Evolutionary conservation across 2,329 filamentous ascomycete genomes (phyloP), one percentile per base, ranked within the genome.

Genomic region (Chalaropsis ovoidea): DNA sequence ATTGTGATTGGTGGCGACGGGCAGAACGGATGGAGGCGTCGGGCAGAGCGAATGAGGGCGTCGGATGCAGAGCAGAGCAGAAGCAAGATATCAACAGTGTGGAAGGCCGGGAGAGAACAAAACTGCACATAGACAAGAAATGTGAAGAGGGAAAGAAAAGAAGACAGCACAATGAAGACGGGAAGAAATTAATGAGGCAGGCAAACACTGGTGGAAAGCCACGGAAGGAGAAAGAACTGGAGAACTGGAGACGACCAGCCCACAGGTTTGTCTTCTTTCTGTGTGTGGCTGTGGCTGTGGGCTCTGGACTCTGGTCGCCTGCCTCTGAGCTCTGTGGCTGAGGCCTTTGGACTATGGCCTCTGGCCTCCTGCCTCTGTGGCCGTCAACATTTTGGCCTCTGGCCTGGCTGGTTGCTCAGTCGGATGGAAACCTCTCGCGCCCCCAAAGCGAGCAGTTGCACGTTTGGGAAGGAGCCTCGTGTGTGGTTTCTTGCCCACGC

Each of bases 1-100:
- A 79, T 79, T 22, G 70, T 77, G 73, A 68, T 22, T 5, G 22
- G 11, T n/a, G 52, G 19, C 19, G 41, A 11, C 31, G 17, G n/a
- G 11, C 11, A 15, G 17, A 39, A n/a, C 15, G 19, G 19, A 17
- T 49, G 11, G 11, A 24, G 19, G 47, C 19, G 19, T n/a, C 8
- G 13, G 13, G n/a, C 27, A 61, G 31, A 47, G 13, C 39, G 13
- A 2, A 22, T n/a, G 17, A 49, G 22, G 8, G 39, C n/a, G n/a
- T n/a, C n/a, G n/a, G n/a, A 52, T 22, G 45, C 31, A 43, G 22
- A 42, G 47, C 41, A 64, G 31, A 22, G 31, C 3, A 10, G 17
- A 39, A 39, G 45, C 11, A 15, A 8, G 3, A 19, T 31, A 10
- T 19, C 24, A 42, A 39, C 54, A 6, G 15, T 27, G 22, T 22